Percentiles rank a stretch among this genome's conserved stretches.
Evolutionary conservation across 805 yeast genomes (phyloP).

Genomic region (Lachancea fermentati): DNA sequence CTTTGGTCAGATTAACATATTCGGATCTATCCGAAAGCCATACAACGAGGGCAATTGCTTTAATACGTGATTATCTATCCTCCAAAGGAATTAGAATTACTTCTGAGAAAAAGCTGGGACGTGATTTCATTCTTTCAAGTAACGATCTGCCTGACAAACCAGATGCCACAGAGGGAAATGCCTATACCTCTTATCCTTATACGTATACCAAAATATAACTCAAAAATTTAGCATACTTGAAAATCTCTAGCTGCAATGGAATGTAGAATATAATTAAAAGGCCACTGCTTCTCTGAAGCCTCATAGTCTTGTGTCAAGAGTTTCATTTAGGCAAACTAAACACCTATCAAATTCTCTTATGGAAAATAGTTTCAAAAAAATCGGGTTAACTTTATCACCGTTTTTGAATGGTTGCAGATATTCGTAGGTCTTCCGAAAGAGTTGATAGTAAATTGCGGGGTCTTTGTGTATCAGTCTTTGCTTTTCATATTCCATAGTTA

Average conservation of each 20-base stretch:
- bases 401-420: slow-evolving; percentile 4
- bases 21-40: slow-evolving; percentile 5
- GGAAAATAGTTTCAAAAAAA: not conserved
- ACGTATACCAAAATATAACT: not conserved
- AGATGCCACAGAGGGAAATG: slow-evolving; percentile 1
- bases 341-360: slow-evolving; percentile 24
- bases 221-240: not conserved
- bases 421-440: slow-evolving; percentile 3
- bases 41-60: slow-evolving; percentile 1
- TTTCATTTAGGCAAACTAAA: slow-evolving; percentile 24
- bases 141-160: not conserved
- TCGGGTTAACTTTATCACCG: not conserved
- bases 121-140: not conserved
- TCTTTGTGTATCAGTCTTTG: slow-evolving; percentile 10
- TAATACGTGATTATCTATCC: slow-evolving; percentile 1
- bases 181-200: slow-evolving; percentile 1
- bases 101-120: not conserved
- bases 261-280: not conserved
- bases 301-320: slow-evolving; percentile 22
- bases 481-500: slow-evolving; percentile 26
- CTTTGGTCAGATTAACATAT: slow-evolving; percentile 14
- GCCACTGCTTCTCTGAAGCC: not conserved
- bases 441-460: slow-evolving; percentile 1
- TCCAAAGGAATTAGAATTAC: slow-evolving; percentile 2
- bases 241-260: not conserved